Base-by-base conservation (phyloP, 2,329 filamentous ascomycete genomes). In the Colletotrichum incanum region DNA sequence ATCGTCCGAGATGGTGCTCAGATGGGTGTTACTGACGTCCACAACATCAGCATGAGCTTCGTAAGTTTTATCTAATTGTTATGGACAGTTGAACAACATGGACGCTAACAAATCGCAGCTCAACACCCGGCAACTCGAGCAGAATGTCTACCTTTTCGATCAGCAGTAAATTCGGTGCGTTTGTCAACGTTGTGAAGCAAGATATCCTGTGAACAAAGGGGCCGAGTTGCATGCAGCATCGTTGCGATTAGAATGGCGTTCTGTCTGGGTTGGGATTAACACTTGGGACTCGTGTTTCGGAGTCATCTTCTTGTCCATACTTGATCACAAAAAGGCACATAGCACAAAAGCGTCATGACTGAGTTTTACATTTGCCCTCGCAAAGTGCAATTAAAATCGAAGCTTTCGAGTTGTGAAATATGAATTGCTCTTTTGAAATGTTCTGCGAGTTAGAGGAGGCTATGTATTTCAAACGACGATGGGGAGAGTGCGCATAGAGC, bases 1-100 rank as follows among this genome's bases (percentile, higher is more conserved):
- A 80, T 87, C 39, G 67, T 77, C 34, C 73, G 76, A 2, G 81
- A 83, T 60, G 81, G 78, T 54, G 79, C 78, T 23, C 79, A 83
- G 74, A 74, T 80, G 41, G 81, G 81, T 11, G 78, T 80, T 9
- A 76, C 80, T 18, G 28, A 71, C 34, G 34, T 74, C 75, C 76
- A 79, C 77, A 73, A 82, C 59, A 67, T 73, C 20, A 65, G 64
- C 59, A 56, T 58, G 41, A 68, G 50, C 49, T 71, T 74, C n/a
- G 71, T 73, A 28, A 73, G 67, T 74, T 1, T 0, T 28, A 14
- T 7, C 18, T 8, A 0, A 3, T 37, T 16, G 4, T 7, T 16
- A 31, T 6, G 18, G 14, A n/a, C 28, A 3, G 31, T 7, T 14
- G 8, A 26, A 18, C 3, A 26, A 18, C 5, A 23, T 45, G 26